phyloP scores from a whole-genome alignment of 2,329 filamentous ascomycete genomes.

The Ascochyta fabae region DNA sequence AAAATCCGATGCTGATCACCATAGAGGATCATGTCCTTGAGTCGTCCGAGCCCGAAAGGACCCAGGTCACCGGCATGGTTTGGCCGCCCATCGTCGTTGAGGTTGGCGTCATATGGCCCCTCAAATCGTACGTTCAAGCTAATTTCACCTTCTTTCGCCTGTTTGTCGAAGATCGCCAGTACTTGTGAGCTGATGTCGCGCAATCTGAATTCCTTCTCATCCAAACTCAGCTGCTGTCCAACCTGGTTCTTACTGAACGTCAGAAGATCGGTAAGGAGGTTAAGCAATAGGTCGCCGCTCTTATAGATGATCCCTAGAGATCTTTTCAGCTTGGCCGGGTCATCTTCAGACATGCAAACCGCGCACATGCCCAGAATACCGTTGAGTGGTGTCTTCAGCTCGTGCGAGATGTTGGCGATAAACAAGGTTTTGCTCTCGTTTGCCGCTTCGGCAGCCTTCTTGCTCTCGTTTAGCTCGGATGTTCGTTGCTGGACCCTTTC shows the following conservation, averaged over 20 bases:
- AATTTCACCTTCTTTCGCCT: conserved; percentile 80
- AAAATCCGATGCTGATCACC: conserved; percentile 92
- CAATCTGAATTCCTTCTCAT: conserved; percentile 84
- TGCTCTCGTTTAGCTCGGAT: conserved; percentile 83
- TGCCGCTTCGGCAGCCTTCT: conserved; percentile 90
- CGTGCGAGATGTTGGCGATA: conserved; percentile 88
- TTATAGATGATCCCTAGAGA: conserved; percentile 89
- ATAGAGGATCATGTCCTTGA: conserved; percentile 88
- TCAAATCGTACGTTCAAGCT: conserved; percentile 75
- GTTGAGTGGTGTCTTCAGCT: conserved; percentile 93
- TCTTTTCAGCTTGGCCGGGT: conserved; percentile 77
- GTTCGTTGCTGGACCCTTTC: conserved; percentile 84
- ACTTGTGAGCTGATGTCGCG: conserved; percentile 86
- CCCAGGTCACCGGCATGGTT: conserved; percentile 64
- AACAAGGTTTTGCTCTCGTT: conserved; percentile 98
- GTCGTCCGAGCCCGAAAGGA: conserved; percentile 68
- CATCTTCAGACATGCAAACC: conserved; percentile 90
- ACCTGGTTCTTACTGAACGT: conserved; percentile 97
- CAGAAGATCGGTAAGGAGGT: conserved; percentile 85
- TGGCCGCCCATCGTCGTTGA: conserved; percentile 47
- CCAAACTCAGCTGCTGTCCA: conserved; percentile 79
- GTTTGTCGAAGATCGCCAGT: conserved; percentile 85
- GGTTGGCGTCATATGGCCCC: conserved; percentile 53
- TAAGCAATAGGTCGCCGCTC: conserved; percentile 81
- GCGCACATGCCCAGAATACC: conserved; percentile 95